Evolutionary conservation across 768 basidiomycete species (phyloP).

Genomic region (Xerocomus potaroensis): DNA sequence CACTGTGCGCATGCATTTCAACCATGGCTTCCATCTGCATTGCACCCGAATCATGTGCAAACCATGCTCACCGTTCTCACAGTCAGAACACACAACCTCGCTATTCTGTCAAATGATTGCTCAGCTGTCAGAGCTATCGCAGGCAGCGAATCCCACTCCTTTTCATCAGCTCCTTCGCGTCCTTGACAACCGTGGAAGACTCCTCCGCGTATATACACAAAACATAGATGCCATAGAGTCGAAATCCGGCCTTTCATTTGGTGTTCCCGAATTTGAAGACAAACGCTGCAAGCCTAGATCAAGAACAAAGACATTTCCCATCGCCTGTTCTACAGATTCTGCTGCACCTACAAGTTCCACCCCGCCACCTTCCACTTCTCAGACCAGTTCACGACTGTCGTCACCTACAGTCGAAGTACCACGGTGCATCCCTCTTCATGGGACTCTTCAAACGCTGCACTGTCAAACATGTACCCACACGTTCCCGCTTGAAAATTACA

Average conservation of each 20-base stretch:
- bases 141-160: conserved; percentile 68
- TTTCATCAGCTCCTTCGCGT: conserved; percentile 74
- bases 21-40: not conserved
- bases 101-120: conserved; percentile 90
- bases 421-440: conserved; percentile 86
- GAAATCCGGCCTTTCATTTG: conserved; percentile 83
- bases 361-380: conserved; percentile 16
- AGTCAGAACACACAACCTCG: conserved; percentile 73
- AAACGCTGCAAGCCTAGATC: conserved; percentile 52
- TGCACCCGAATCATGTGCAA: conserved; percentile 1
- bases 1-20: not conserved
- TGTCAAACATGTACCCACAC: conserved; percentile 79
- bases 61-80: conserved; percentile 22
- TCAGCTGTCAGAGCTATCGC: conserved; percentile 68
- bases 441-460: conserved; percentile 72
- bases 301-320: conserved; percentile 36
- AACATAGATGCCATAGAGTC: conserved; percentile 89
- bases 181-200: conserved; percentile 70
- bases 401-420: conserved; percentile 59
- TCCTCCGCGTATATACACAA: conserved; percentile 88
- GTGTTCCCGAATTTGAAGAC: conserved; percentile 67
- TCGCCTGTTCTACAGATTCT: conserved; percentile 12
- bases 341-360: conserved; percentile 11
- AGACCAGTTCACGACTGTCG: conserved; percentile 37
- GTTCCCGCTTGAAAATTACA: conserved; percentile 58